Evolutionary conservation across 257 asterid species (phyloP).

Genomic region (Ilex asprella): DNA sequence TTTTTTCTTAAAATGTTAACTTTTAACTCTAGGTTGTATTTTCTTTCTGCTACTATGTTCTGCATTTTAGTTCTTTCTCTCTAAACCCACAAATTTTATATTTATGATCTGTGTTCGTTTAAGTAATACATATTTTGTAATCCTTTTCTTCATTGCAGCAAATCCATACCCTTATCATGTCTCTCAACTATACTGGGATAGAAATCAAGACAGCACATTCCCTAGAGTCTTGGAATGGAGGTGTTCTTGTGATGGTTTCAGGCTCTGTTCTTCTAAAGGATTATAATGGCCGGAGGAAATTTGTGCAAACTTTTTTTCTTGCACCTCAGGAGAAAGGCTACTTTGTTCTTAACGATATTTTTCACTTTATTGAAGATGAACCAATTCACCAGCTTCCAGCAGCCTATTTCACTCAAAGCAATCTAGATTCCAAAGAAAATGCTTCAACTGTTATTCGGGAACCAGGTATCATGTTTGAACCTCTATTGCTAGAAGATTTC

Average conservation of each 20-base stretch:
- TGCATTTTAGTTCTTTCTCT: too few relatives aligned
- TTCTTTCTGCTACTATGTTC: too few relatives aligned
- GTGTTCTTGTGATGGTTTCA: slow-evolving; percentile 89
- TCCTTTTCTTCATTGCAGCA: slow-evolving; percentile 48
- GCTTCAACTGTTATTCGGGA: slow-evolving; percentile 48
- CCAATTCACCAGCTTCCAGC: slow-evolving; percentile 60
- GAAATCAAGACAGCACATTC: slow-evolving; percentile 93
- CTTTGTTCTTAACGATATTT: slow-evolving; percentile 82
- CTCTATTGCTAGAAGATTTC: not conserved
- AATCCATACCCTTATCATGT: slow-evolving; percentile 74
- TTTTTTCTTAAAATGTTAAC: too few relatives aligned
- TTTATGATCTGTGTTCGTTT: not conserved
- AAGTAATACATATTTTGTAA: not conserved
- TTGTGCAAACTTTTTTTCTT: slow-evolving; percentile 85
- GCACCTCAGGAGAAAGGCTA: slow-evolving; percentile 96
- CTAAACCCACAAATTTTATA: too few relatives aligned
- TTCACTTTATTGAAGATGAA: slow-evolving; percentile 78
- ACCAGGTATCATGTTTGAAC: slow-evolving; percentile 46
- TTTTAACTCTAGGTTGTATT: too few relatives aligned
- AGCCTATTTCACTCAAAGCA: slow-evolving; percentile 58
- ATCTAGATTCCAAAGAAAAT: slow-evolving; percentile 49
- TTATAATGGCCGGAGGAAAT: slow-evolving; percentile 64
- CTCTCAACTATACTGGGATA: slow-evolving; percentile 62
- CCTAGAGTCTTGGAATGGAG: slow-evolving; percentile 86
- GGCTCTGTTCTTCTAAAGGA: slow-evolving; percentile 63